Conservation (phyloP, 2,329 filamentous ascomycete species). For the Ambrosiella beaveri region DNA sequence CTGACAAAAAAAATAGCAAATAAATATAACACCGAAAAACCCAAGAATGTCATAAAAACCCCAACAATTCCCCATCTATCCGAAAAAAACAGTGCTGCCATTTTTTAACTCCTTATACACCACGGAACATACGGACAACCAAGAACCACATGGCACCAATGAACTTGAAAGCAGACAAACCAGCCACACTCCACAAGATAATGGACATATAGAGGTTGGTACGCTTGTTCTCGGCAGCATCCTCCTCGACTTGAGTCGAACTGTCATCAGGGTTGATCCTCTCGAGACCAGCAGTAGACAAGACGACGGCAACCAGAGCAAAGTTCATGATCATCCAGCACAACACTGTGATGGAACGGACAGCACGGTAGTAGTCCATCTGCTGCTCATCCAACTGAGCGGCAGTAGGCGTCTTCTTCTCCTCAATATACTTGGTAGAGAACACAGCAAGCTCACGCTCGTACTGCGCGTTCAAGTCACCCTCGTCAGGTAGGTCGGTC, state of each 20-base stretch:
- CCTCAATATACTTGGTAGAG: constrained; percentile 52
- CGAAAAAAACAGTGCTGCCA: not conserved
- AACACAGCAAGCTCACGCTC: constrained; percentile 68
- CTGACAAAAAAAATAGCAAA: too few relatives aligned
- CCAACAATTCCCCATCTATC: too few relatives aligned
- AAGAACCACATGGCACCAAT: constrained; percentile 83
- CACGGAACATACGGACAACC: constrained; percentile 70
- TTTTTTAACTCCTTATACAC: constrained; percentile 29
- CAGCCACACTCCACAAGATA: constrained; percentile 79
- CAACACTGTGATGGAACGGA: constrained; percentile 78
- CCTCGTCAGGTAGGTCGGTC: constrained; percentile 88
- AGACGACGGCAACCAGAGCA: constrained; percentile 65
- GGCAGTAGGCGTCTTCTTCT: constrained; percentile 42
- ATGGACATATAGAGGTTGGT: constrained; percentile 73
- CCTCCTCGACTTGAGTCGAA: constrained; percentile 18
- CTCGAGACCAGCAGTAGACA: constrained; percentile 71
- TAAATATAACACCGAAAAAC: too few relatives aligned
- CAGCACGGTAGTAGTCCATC: constrained; percentile 96
- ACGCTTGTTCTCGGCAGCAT: constrained; percentile 31
- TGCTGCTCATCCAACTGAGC: constrained; percentile 57
- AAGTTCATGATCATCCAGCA: constrained; percentile 97
- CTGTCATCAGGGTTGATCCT: constrained; percentile 34
- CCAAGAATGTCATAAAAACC: too few relatives aligned
- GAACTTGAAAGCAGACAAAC: constrained; percentile 69
- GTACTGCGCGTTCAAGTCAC: constrained; percentile 88